Evolutionary conservation across 805 yeast genomes (phyloP).

Genomic region (Starmerella bombi): DNA sequence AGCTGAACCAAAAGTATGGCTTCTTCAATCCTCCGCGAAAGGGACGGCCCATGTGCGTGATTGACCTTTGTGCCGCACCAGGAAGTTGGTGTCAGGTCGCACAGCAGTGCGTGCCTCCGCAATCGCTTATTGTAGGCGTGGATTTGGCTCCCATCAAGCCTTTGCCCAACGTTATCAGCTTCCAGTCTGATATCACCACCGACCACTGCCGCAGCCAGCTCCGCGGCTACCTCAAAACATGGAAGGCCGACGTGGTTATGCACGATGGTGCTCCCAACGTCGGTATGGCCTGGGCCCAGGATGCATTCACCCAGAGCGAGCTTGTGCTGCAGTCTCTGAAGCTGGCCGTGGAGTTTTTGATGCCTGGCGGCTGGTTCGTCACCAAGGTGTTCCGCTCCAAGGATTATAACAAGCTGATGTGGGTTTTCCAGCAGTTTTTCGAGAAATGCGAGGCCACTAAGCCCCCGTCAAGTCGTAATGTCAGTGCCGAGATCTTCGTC

Average conservation of each 20-base stretch:
- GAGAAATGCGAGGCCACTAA: constrained; percentile 97
- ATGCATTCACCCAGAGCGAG: constrained; percentile 96
- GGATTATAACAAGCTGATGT: constrained; percentile 90
- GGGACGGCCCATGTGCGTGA: constrained; percentile 61
- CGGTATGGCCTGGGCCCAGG: constrained; percentile 99
- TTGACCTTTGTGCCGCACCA: constrained; percentile 98
- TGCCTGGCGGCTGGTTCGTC: constrained; percentile 87
- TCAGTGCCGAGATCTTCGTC: constrained; percentile 96
- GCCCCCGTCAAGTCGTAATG: constrained; percentile 98
- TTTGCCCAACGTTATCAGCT: constrained; percentile 86
- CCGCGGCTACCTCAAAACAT: constrained; percentile 92
- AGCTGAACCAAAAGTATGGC: constrained; percentile 91
- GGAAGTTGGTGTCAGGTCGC: constrained; percentile 99
- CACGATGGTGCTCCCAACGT: constrained; percentile 99
- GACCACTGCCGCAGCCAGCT: constrained; percentile 92
- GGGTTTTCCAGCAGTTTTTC: constrained; percentile 94
- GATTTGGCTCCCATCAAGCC: constrained; percentile 96
- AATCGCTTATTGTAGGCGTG: constrained; percentile 93
- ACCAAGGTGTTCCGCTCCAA: constrained; percentile 97
- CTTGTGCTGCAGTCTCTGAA: constrained; percentile 85
- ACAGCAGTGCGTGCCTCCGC: constrained; percentile 78
- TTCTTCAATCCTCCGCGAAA: constrained; percentile 78
- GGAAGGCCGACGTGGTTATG: constrained; percentile 96
- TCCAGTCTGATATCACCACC: constrained; percentile 94
- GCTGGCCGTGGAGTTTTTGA: constrained; percentile 84